Percentiles rank a stretch among this genome's conserved stretches.
These are phyloP conservation scores for Lachnellula hyalina DNA, from an alignment of 2,329 filamentous ascomycete species.

Conservation along the genomic window DNA sequence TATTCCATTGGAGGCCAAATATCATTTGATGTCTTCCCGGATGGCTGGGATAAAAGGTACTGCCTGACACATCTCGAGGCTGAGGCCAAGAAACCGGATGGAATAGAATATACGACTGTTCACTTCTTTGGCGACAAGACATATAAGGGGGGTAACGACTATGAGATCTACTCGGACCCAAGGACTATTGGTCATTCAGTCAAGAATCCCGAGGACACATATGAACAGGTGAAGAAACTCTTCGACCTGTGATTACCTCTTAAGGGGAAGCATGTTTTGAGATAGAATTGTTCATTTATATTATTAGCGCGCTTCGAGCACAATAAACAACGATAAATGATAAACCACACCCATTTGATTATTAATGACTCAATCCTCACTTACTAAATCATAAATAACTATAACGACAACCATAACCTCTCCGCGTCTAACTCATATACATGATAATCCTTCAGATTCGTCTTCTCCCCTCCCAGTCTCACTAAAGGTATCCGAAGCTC, in stretches of 20 bases:
- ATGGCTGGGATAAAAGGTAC: conserved; percentile 98
- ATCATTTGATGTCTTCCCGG: conserved; percentile 96
- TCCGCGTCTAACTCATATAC: no score
- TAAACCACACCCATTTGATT: no score
- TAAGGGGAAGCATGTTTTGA: neutral
- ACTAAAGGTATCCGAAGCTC: no score
- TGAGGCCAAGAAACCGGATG: conserved; percentile 65
- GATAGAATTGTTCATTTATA: neutral
- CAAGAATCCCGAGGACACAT: conserved; percentile 74
- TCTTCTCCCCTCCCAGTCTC: no score
- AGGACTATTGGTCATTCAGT: conserved; percentile 85
- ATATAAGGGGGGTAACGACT: conserved; percentile 85
- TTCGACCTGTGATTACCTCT: conserved; percentile 54
- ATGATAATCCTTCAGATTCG: no score
- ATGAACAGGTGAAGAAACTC: conserved; percentile 70
- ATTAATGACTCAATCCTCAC: no score
- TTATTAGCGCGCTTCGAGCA: neutral
- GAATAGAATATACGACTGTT: conserved; percentile 75
- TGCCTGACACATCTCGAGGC: conserved; percentile 82
- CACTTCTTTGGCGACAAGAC: conserved; percentile 99
- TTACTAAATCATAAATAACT: no score
- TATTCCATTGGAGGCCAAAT: conserved; percentile 97
- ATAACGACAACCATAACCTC: no score
- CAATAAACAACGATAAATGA: no score
- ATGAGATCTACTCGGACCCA: conserved; percentile 81